Evolutionary conservation across 169 alveolate species (phyloP).

Genomic region (Cryptosporidium xiaoi): DNA sequence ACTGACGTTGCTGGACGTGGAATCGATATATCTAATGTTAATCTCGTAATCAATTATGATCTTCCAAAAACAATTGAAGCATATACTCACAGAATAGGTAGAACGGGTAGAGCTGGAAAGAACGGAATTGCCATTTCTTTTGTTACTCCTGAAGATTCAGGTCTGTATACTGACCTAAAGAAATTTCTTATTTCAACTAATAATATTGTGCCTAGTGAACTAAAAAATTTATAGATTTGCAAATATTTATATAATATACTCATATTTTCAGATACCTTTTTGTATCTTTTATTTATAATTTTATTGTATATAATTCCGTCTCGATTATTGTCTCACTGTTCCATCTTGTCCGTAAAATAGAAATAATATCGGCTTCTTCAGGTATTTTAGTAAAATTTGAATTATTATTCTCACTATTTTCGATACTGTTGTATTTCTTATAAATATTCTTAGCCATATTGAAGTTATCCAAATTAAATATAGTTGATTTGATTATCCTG

Average conservation of each 20-base stretch:
- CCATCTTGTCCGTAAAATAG: conserved; percentile 67
- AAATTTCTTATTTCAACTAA: conserved; percentile 90
- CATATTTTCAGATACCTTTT: neutral
- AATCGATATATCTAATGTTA: conserved; percentile 94
- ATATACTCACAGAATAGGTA: conserved; percentile 91
- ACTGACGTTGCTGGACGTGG: conserved; percentile 99
- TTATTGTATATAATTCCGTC: neutral
- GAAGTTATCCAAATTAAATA: conserved; percentile 36
- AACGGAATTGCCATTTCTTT: conserved; percentile 96
- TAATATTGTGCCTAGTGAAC: conserved; percentile 91
- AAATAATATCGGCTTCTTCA: conserved; percentile 43
- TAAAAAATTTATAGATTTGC: conserved; percentile 52
- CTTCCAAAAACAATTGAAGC: conserved; percentile 96
- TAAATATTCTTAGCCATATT: neutral
- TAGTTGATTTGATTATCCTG: conserved; percentile 11
- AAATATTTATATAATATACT: neutral
- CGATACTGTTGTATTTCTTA: neutral
- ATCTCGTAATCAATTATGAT: conserved; percentile 96
- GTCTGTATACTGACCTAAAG: conserved; percentile 90
- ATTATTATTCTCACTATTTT: neutral
- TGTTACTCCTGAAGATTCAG: conserved; percentile 91
- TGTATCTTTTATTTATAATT: neutral
- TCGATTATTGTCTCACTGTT: conserved; percentile 23
- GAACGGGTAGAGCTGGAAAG: conserved; percentile 99
- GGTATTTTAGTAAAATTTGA: neutral